These are phyloP conservation scores for Botrytis cinerea DNA, from an alignment of 2,329 filamentous ascomycete species.

Conservation along the genomic window DNA sequence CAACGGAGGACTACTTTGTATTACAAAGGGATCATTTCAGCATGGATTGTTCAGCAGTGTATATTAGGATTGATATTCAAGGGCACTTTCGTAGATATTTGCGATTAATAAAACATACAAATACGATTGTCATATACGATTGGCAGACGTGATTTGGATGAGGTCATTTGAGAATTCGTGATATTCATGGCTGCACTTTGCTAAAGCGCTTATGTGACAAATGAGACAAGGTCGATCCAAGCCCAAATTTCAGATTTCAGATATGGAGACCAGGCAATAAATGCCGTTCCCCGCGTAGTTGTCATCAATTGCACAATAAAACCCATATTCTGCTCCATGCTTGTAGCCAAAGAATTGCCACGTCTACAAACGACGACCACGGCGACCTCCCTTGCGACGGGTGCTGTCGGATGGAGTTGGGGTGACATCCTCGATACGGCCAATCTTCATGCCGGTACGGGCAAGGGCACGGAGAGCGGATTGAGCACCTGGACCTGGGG, in stretches of 20 bases:
- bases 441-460: conserved; percentile 99
- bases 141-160: not conserved
- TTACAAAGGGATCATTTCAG: not conserved
- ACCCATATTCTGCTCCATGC: conserved; percentile 42
- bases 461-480: conserved; percentile 98
- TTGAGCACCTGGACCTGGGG: conserved; percentile 97
- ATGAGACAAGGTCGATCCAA: conserved; percentile 41
- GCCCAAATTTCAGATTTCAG: conserved; percentile 37
- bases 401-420: conserved; percentile 99
- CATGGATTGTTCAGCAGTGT: not conserved
- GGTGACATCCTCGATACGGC: conserved; percentile 99
- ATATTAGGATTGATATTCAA: not conserved
- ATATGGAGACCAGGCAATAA: conserved; percentile 64
- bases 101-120: not conserved
- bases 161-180: conserved; percentile 28
- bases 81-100: not conserved
- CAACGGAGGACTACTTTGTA: not conserved
- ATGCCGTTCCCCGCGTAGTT: conserved; percentile 72
- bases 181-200: conserved; percentile 39
- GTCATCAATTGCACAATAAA: conserved; percentile 61
- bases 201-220: conserved; percentile 49
- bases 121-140: not conserved
- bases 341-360: conserved; percentile 19
- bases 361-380: conserved; percentile 97
- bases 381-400: conserved; percentile 99